Base-by-base conservation (phyloP, 106 monocot species). In the Ottelia alismoides region DNA sequence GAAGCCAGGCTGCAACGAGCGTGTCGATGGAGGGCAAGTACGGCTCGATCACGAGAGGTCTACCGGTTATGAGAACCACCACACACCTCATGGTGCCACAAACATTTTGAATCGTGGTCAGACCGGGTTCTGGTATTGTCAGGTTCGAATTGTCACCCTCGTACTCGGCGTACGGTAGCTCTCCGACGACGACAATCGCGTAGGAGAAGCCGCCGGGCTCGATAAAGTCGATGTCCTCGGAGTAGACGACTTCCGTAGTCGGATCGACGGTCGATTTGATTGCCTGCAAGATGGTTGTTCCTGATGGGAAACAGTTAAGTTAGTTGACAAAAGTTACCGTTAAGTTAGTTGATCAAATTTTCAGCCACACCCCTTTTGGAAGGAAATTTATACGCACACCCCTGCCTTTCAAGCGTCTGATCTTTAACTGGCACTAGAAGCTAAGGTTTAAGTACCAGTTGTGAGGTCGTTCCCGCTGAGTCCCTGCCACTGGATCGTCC, bases 121-220 rank as follows among this genome's bases (percentile, higher is more conserved):
- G 63, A 17, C 77, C 77, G 4, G 74, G 77, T 14, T 55, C 63
- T 0, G 64, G 67, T 0, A 78, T 58, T 12, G 77, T 74, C 25
- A 74, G 74, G 44, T 67, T 78, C 14, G 5, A 20, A 22, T 21
- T 61, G 30, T 61, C 61, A 11, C 61, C 61, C 9, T 14, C 22
- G 46, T 16, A 49, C 61, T 61, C 61, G 17, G 49, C 27, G 25
- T 61, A 61, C 1, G 61, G 61, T 10, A 27, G 11, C 48, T 83
- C 61, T 17, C 61, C 61, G 22, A 61, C 61, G 2, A 50, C 61
- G 23, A 61, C 61, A 31, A 61, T 61, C 0, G 61, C 49, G n/a
- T 61, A 61, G 4, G 61, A 61, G 49, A 61, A 61, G 30, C 12
- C 61, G n/a, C 30, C 28, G 11, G 20, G 14, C 61, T 61, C 50